Evolutionary conservation across 2,329 filamentous ascomycete genomes (phyloP), one percentile per base, ranked within the genome.

Genomic region (Colletotrichum tofieldiae): DNA sequence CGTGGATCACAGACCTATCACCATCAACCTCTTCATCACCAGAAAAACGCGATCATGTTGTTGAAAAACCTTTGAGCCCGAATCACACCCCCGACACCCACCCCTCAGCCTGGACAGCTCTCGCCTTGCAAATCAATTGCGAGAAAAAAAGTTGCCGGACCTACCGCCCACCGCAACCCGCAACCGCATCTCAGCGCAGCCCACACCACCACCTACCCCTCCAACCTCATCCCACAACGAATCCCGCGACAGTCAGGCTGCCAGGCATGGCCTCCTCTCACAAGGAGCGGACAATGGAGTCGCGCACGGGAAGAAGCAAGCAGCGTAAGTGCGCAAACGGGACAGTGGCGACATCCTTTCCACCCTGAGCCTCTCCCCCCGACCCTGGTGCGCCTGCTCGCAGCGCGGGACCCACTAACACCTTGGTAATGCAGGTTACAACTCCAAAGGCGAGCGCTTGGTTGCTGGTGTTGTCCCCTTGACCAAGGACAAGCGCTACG

Each of bases 391-490:
- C 62, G 71, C 70, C 73, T 73, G 68, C 68, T 69, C 54, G 68
- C 68, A 65, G 65, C 68, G 65, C 72, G 73, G 72, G 64, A 72
- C 79, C 78, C 78, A 82, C 82, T 85, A 79, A 84, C 81, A 74
- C 75, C 65, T 78, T 77, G 63, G 79, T 77, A 69, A 63, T 63
- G 67, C 84, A 98, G 96, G 95, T 80, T 99, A 98, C 85, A 95
- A 94, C 79, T 86, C 93, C 72, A 93, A 94, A 82, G 96, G 96
- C 85, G 96, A 98, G 85, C 93, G 96, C 76, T 92, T 98, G 74
- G 96, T 99, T 77, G 96, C 96, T 73, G 96, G 96, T 77, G 92
- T 98, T 71, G 96, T 99, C 59, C 94, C 96, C 75, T 87, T 98
- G 75, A 96, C 94, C 67, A 84, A 89, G 78, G 95, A 98, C 85